A percentile compares a stretch with the other conserved stretches of the same genome.
Conservation (phyloP, 139 green algal genomes). For the Picochlorum sp. region DNA sequence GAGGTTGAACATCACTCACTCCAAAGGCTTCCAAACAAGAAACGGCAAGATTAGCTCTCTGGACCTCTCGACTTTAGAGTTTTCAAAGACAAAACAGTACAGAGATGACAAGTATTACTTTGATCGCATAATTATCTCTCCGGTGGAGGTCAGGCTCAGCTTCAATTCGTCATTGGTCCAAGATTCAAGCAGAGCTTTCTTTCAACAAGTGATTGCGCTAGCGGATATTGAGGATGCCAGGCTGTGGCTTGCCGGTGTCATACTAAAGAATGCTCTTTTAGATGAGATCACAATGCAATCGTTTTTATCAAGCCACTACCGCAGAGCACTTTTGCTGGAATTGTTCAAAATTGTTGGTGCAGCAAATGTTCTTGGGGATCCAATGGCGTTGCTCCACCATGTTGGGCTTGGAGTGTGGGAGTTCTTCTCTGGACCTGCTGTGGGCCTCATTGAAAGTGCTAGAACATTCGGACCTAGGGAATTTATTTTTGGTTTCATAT, state of each 20-base stretch:
- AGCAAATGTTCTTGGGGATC: constrained; percentile 40
- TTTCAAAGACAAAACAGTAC: neutral
- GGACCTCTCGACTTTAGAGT: neutral
- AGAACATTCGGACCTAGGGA: constrained; percentile 14
- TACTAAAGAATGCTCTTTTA: constrained; percentile 52
- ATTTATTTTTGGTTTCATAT: constrained; percentile 27
- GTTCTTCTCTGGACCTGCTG: constrained; percentile 33
- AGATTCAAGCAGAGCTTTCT: constrained; percentile 5
- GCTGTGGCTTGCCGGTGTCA: constrained; percentile 45
- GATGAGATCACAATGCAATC: constrained; percentile 41
- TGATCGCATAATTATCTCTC: constrained; percentile 38
- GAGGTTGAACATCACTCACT: no score
- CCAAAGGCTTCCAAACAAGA: no score
- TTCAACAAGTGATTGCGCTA: constrained; percentile 49
- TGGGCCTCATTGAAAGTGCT: constrained; percentile 32
- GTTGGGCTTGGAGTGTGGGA: constrained; percentile 41
- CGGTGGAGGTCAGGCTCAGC: constrained; percentile 40
- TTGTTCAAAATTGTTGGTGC: constrained; percentile 49
- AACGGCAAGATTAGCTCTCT: neutral
- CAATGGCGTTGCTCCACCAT: constrained; percentile 39
- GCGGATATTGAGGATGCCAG: constrained; percentile 66
- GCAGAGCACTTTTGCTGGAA: constrained; percentile 43
- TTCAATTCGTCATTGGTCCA: constrained; percentile 40
- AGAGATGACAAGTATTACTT: constrained; percentile 50
- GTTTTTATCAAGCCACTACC: constrained; percentile 55